Evolutionary conservation across 805 yeast species (phyloP).

Genomic region (Ogataea nonfermentans): DNA sequence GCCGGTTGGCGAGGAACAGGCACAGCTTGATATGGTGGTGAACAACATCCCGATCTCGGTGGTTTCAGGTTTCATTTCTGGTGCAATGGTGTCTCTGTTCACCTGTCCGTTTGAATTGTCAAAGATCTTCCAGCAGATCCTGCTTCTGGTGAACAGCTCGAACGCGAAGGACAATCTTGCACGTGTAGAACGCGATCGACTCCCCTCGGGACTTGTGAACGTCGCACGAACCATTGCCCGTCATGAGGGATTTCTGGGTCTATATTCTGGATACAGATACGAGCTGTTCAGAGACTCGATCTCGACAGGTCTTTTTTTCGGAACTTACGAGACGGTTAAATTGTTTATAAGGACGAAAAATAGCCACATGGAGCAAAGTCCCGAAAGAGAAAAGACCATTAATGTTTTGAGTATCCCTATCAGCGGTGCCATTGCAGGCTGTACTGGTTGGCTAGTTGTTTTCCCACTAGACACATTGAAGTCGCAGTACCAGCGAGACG

Average conservation of each 20-base stretch:
- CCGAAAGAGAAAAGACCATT: constrained; percentile 25
- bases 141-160: constrained; percentile 41
- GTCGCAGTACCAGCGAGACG: constrained; percentile 70
- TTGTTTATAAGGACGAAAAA: constrained; percentile 38
- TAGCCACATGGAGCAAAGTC: constrained; percentile 5
- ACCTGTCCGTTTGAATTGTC: constrained; percentile 88
- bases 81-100: constrained; percentile 58
- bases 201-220: constrained; percentile 36
- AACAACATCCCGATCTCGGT: constrained; percentile 47
- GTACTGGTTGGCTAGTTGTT: constrained; percentile 68
- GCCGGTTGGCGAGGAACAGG: constrained; percentile 4
- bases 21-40: constrained; percentile 19
- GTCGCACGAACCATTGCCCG: constrained; percentile 54
- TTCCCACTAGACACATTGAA: constrained; percentile 84
- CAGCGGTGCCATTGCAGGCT: constrained; percentile 81
- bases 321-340: constrained; percentile 73
- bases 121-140: constrained; percentile 76
- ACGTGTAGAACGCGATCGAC: constrained; percentile 19
- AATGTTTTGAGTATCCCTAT: constrained; percentile 49
- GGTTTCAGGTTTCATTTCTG: constrained; percentile 63
- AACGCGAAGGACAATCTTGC: constrained; percentile 9
- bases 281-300: constrained; percentile 68
- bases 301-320: constrained; percentile 71
- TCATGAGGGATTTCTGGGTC: constrained; percentile 58
- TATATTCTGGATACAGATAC: constrained; percentile 71